These are phyloP conservation scores for Claviceps fusiformis DNA, from an alignment of 2,329 filamentous ascomycete genomes.

Conservation along the genomic window DNA sequence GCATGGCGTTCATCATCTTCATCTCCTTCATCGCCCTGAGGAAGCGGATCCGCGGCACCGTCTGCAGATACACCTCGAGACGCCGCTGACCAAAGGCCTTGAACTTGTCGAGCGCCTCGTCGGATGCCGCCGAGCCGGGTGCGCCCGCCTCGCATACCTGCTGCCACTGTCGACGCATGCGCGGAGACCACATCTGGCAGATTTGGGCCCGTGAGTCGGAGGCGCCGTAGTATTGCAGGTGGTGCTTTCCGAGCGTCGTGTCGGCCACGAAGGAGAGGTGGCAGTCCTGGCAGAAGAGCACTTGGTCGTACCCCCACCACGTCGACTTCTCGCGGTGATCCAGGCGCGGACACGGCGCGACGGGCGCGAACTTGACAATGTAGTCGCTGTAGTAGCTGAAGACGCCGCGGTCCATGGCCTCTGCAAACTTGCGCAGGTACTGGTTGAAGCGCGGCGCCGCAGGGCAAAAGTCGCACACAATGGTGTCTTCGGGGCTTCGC, in stretches of 20 bases:
- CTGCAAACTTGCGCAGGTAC: conserved; percentile 14
- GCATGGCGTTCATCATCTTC: conserved; percentile 19
- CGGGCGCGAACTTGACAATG: conserved; percentile 15
- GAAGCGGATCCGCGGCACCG: conserved; percentile 17
- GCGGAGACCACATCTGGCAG: conserved; percentile 24
- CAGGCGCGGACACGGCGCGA: conserved; percentile 18
- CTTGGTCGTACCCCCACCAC: conserved; percentile 24
- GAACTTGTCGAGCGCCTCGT: conserved; percentile 14
- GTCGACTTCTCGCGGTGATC: conserved; percentile 11
- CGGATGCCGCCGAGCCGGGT: conserved; percentile 13
- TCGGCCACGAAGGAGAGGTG: conserved; percentile 17
- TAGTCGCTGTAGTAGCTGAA: conserved; percentile 16
- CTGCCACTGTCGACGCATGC: conserved; percentile 24
- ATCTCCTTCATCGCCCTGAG: conserved; percentile 16
- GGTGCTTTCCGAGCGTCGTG: conserved; percentile 12
- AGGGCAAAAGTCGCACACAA: conserved; percentile 19
- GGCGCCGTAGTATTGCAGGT: conserved; percentile 13
- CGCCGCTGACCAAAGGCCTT: conserved; percentile 14
- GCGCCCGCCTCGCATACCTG: conserved; percentile 15
- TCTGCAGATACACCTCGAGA: conserved; percentile 16
- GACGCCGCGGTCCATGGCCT: conserved; percentile 19
- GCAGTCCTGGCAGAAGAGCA: conserved; percentile 21
- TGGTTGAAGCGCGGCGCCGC: conserved; percentile 12
- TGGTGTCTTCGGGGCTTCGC: conserved; percentile 7
- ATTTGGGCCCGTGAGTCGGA: conserved; percentile 15